phyloP scores from a whole-genome alignment of 805 yeast genomes.

The Metschnikowia koreensis region DNA sequence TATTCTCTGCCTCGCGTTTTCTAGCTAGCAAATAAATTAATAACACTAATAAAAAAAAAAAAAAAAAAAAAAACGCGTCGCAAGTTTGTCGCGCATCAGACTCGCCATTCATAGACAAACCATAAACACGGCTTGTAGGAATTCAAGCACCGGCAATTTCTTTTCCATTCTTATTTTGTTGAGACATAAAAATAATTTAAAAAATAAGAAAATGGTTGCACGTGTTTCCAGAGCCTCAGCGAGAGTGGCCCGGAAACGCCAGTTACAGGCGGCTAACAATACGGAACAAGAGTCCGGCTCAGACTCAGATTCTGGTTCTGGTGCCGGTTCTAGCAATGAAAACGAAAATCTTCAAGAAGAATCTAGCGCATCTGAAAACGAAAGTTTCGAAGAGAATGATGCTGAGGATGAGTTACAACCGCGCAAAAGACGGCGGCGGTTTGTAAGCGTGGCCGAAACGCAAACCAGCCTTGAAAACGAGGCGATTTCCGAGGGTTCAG shows the following conservation, averaged over 20 bases:
- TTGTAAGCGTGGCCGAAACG: not conserved
- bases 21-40: too few species aligned
- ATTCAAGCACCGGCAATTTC: too few species aligned
- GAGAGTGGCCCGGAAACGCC: constrained; percentile 1
- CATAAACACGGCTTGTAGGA: too few species aligned
- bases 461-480: not conserved
- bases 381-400: not conserved
- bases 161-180: too few species aligned
- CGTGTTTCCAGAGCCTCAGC: not conserved
- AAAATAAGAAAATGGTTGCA: not conserved
- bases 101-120: too few species aligned
- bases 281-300: not conserved
- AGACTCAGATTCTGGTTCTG: not conserved
- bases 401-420: not conserved
- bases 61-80: too few species aligned
- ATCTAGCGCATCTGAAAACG: not conserved
- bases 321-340: not conserved
- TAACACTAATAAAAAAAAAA: too few species aligned
- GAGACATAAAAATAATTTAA: not conserved
- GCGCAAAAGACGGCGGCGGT: not conserved
- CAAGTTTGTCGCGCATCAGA: too few species aligned
- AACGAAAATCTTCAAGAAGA: not conserved
- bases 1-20: too few species aligned
- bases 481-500: constrained; percentile 15
- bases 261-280: not conserved